These are phyloP conservation scores for Blastobotrys peoriensis DNA, from an alignment of 805 yeast genomes.

Conservation along the genomic window DNA sequence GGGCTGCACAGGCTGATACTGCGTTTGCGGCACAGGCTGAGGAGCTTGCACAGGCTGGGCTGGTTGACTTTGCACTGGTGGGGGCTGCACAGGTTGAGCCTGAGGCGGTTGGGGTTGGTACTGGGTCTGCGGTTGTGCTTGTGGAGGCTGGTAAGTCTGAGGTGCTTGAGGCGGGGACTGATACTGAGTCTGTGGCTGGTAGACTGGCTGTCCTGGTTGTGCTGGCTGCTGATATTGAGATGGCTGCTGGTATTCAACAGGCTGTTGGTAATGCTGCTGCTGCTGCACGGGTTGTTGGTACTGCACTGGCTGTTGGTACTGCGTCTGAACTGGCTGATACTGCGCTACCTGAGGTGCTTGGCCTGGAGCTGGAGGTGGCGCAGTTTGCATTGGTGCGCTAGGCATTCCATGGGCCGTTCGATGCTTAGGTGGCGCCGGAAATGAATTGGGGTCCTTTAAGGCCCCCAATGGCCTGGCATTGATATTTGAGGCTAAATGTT, in stretches of 20 bases:
- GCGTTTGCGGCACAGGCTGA: slow-evolving; percentile 9
- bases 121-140: slow-evolving; percentile 7
- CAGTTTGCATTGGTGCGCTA: slow-evolving; percentile 10
- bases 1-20: slow-evolving; percentile 14
- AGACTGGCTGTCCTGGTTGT: slow-evolving; percentile 6
- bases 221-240: slow-evolving; percentile 3
- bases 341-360: too few relatives aligned
- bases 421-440: slow-evolving; percentile 45
- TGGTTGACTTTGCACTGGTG: slow-evolving; percentile 9
- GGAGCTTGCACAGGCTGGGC: slow-evolving; percentile 5
- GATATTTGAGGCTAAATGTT: slow-evolving; percentile 4
- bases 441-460: slow-evolving; percentile 30
- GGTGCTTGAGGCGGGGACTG: slow-evolving; percentile 11
- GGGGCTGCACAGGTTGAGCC: slow-evolving; percentile 11
- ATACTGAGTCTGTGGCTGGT: slow-evolving; percentile 8
- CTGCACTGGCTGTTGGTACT: slow-evolving; percentile 11
- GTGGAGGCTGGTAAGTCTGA: slow-evolving; percentile 5
- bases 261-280: slow-evolving; percentile 7
- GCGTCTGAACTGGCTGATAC: slow-evolving; percentile 9
- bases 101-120: slow-evolving; percentile 9
- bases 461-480: slow-evolving; percentile 28
- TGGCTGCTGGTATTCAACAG: slow-evolving; percentile 5
- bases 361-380: too few relatives aligned
- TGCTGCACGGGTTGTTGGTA: slow-evolving; percentile 5
- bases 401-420: slow-evolving; percentile 27